These are phyloP conservation scores for Clarireedia hainanense DNA, from an alignment of 2,329 filamentous ascomycete species.

Conservation along the genomic window DNA sequence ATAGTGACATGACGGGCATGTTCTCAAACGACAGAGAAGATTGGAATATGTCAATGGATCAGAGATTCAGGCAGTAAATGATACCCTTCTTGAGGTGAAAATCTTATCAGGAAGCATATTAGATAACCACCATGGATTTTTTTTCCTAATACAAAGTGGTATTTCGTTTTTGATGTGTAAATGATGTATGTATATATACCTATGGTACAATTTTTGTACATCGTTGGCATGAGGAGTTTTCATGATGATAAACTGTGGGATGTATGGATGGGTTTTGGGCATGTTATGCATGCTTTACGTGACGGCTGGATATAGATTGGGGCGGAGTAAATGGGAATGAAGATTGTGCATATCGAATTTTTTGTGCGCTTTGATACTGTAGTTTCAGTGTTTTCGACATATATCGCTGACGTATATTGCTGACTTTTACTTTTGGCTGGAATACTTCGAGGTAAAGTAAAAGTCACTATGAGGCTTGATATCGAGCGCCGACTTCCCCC, in stretches of 20 bases:
- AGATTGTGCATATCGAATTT: too few relatives aligned
- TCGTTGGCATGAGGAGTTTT: neutral
- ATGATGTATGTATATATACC: neutral
- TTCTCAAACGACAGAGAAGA: constrained; percentile 21
- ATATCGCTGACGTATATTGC: too few relatives aligned
- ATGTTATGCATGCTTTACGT: too few relatives aligned
- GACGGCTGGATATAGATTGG: too few relatives aligned
- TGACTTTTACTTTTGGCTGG: too few relatives aligned
- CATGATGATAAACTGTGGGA: neutral
- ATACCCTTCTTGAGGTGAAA: neutral
- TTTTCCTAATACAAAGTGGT: neutral
- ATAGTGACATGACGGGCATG: constrained; percentile 17
- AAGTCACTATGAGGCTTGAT: too few relatives aligned
- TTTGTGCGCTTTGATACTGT: too few relatives aligned
- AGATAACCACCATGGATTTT: neutral
- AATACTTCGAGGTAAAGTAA: too few relatives aligned
- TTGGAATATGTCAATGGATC: constrained; percentile 14
- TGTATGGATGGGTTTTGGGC: neutral
- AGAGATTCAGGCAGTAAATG: neutral
- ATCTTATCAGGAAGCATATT: neutral
- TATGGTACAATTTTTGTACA: too few relatives aligned
- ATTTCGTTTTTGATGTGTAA: neutral
- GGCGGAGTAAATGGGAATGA: too few relatives aligned
- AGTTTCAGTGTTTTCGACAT: too few relatives aligned
- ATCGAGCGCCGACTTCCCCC: too few relatives aligned